Conservation (phyloP, 2,329 filamentous ascomycete genomes). For the Epichloe hybrida region DNA sequence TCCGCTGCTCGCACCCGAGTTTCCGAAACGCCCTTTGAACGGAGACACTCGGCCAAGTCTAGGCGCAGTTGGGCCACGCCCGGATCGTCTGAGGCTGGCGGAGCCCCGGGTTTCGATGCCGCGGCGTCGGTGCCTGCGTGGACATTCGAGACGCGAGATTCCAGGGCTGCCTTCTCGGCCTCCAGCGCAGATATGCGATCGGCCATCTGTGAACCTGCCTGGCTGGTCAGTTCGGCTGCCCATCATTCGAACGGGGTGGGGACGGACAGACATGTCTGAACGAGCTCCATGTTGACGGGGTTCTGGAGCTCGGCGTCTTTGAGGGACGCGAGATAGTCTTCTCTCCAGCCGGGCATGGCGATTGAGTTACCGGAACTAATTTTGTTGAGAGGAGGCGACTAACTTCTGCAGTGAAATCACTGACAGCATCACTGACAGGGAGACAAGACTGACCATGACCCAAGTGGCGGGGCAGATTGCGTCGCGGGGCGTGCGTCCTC, state of each 20-base stretch:
- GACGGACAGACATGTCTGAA: slow-evolving; percentile 57
- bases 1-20: slow-evolving; percentile 47
- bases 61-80: slow-evolving; percentile 40
- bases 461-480: background rate
- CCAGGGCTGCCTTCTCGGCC: slow-evolving; percentile 37
- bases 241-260: slow-evolving; percentile 14
- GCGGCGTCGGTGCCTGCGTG: slow-evolving; percentile 4
- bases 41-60: slow-evolving; percentile 65
- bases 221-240: slow-evolving; percentile 9
- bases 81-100: slow-evolving; percentile 15
- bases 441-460: background rate
- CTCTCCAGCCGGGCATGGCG: slow-evolving; percentile 56
- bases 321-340: slow-evolving; percentile 67
- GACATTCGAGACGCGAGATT: slow-evolving; percentile 16
- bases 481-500: too few relatives aligned
- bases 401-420: background rate
- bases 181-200: slow-evolving; percentile 53
- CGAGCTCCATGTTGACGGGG: slow-evolving; percentile 48
- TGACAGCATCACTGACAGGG: too few relatives aligned
- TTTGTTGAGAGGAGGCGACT: background rate
- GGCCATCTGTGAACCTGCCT: slow-evolving; percentile 48
- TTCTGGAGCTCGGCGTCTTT: slow-evolving; percentile 57
- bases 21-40: slow-evolving; percentile 56
- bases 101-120: slow-evolving; percentile 5
- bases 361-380: background rate